Conservation (phyloP, 768 basidiomycete species). For the Imleria badia region DNA sequence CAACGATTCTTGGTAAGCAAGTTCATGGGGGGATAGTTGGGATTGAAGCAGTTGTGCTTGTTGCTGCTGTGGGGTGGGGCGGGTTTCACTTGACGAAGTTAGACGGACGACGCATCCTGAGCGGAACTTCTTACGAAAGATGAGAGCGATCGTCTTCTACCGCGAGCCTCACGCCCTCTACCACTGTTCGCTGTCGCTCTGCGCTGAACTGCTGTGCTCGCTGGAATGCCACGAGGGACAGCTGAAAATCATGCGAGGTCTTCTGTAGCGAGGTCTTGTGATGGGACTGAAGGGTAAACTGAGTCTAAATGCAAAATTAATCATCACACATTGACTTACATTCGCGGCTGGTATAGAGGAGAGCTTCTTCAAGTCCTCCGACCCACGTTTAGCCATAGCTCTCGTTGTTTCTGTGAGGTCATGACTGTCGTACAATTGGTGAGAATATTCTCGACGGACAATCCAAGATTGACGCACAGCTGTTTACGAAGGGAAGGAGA, state of each 20-base stretch:
- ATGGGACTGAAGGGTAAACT: constrained; percentile 50
- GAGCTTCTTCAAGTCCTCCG: constrained; percentile 90
- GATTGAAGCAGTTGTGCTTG: constrained; percentile 69
- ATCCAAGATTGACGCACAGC: constrained; percentile 54
- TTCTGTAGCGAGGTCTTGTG: constrained; percentile 86
- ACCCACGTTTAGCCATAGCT: constrained; percentile 91
- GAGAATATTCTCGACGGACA: not conserved
- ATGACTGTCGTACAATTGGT: constrained; percentile 53
- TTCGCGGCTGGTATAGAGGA: constrained; percentile 62
- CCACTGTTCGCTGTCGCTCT: constrained; percentile 85
- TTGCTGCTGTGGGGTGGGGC: constrained; percentile 54
- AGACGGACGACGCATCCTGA: not conserved
- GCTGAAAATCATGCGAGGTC: constrained; percentile 89
- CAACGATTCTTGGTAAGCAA: constrained; percentile 93
- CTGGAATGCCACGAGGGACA: constrained; percentile 90
- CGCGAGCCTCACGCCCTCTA: constrained; percentile 80
- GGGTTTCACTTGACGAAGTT: constrained; percentile 31
- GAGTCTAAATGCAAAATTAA: not conserved
- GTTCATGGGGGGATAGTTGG: constrained; percentile 84
- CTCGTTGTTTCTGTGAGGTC: constrained; percentile 94
- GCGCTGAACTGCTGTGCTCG: constrained; percentile 87
- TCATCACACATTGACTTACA: constrained; percentile 39
- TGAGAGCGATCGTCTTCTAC: constrained; percentile 70
- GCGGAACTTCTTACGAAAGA: constrained; percentile 14
- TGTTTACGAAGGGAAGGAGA: constrained; percentile 77